Conservation (phyloP, 2,329 filamentous ascomycete species). For the Aspergillus oerlinghausenensis region DNA sequence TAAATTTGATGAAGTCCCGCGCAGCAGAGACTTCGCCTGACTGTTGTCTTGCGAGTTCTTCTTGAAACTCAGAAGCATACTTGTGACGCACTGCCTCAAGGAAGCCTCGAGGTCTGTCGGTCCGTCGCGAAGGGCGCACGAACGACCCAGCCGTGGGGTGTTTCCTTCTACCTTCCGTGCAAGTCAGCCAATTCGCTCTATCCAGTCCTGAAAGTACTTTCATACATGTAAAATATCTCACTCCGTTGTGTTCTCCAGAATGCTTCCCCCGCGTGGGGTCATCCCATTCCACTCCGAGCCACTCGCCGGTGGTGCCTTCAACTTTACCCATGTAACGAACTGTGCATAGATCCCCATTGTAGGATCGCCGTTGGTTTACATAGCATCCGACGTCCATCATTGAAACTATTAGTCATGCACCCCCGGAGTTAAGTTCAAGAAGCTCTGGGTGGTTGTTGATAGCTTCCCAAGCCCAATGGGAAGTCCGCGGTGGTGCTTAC, state of each 20-base stretch:
- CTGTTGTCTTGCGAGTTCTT: conserved; percentile 21
- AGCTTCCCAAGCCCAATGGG: conserved; percentile 5
- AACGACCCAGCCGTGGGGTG: conserved; percentile 77
- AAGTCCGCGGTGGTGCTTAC: conserved; percentile 17
- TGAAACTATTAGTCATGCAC: not conserved
- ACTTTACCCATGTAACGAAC: conserved; percentile 78
- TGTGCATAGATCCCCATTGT: conserved; percentile 72
- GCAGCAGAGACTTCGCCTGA: not conserved
- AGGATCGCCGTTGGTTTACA: conserved; percentile 74
- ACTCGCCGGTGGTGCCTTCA: conserved; percentile 68
- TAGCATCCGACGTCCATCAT: conserved; percentile 26
- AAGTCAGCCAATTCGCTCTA: conserved; percentile 10
- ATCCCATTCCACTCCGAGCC: conserved; percentile 98
- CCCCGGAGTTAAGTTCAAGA: not conserved
- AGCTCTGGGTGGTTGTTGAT: conserved; percentile 5
- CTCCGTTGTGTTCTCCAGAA: conserved; percentile 73
- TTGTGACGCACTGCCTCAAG: conserved; percentile 75
- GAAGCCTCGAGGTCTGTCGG: conserved; percentile 67
- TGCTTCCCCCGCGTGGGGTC: conserved; percentile 83
- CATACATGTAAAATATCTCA: conserved; percentile 77
- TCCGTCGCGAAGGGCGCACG: conserved; percentile 68
- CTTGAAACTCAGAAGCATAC: conserved; percentile 63
- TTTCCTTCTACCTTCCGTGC: conserved; percentile 52
- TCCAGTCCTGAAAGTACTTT: not conserved
- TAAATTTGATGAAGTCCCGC: conserved; percentile 61